Percentiles rank a stretch among this genome's conserved stretches.
These are phyloP conservation scores for Rhizopogon vesiculosus DNA, from an alignment of 768 basidiomycete species.

Conservation along the genomic window DNA sequence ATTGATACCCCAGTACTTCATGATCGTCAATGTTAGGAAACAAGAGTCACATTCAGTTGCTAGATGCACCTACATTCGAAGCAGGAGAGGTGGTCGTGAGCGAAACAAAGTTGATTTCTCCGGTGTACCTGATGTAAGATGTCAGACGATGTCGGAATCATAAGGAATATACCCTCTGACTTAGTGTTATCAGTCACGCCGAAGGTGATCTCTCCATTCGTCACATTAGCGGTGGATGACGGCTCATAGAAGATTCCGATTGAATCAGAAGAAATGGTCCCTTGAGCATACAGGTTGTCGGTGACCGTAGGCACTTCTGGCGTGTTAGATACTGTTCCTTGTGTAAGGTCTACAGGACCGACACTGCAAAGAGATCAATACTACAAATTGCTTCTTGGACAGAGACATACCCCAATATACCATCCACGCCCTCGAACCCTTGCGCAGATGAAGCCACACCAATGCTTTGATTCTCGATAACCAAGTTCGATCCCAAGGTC, in stretches of 20 bases:
- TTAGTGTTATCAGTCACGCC: conserved; percentile 46
- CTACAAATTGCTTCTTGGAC: background rate
- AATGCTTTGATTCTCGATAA: conserved; percentile 43
- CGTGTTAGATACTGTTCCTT: conserved; percentile 36
- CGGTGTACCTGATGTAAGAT: conserved; percentile 20
- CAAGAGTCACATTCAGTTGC: background rate
- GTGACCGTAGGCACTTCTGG: conserved; percentile 47
- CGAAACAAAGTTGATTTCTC: conserved; percentile 32
- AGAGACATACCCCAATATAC: conserved; percentile 42
- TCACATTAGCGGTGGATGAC: conserved; percentile 28
- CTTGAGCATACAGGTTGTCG: conserved; percentile 49
- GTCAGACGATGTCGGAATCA: background rate
- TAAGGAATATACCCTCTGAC: conserved; percentile 15
- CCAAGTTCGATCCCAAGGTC: conserved; percentile 33
- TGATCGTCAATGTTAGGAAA: background rate
- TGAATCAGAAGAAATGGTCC: conserved; percentile 38
- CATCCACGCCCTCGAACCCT: conserved; percentile 45
- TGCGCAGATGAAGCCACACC: conserved; percentile 39
- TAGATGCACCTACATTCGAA: conserved; percentile 17
- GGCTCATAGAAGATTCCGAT: conserved; percentile 53
- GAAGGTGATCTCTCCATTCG: conserved; percentile 54
- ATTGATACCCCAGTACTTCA: conserved; percentile 47
- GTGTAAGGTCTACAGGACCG: conserved; percentile 47
- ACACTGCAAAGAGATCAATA: conserved; percentile 25
- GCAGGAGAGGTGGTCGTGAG: conserved; percentile 45